Percentiles rank a stretch among this genome's conserved stretches.
Conservation (phyloP, 306 rosid genomes). For the Quercus berberidifolia region DNA sequence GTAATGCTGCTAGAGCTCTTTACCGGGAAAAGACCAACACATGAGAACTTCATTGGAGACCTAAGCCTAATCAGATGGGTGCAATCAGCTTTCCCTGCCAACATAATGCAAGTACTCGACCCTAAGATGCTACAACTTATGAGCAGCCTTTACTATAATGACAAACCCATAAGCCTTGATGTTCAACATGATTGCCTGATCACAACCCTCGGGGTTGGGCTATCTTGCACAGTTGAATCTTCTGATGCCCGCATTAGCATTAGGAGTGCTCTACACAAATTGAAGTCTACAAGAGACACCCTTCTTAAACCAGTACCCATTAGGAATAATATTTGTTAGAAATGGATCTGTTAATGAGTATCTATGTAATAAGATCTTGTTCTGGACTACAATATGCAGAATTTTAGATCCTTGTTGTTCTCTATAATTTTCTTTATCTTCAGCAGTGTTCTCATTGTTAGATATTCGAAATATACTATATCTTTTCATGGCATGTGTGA, state of each 20-base stretch:
- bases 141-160: slow-evolving; percentile 1
- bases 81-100: slow-evolving; percentile 37
- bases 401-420: no score
- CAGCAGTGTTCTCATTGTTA: no score
- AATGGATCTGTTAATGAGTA: no score
- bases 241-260: slow-evolving; percentile 50
- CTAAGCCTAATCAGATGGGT: slow-evolving; percentile 48
- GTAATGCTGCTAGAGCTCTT: slow-evolving; percentile 58
- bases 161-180: slow-evolving; percentile 16
- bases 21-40: slow-evolving; percentile 55
- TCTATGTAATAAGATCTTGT: no score
- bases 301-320: slow-evolving; percentile 14
- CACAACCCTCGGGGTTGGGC: slow-evolving; percentile 40
- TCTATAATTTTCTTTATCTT: no score
- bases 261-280: slow-evolving; percentile 41
- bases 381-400: no score
- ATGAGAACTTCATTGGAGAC: slow-evolving; percentile 50
- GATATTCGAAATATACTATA: no score
- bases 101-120: slow-evolving; percentile 35
- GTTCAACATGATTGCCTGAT: slow-evolving; percentile 27
- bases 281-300: slow-evolving; percentile 34
- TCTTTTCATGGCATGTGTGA: no score
- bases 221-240: slow-evolving; percentile 43
- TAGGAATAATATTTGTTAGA: background rate
- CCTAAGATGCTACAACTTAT: slow-evolving; percentile 29